Evolutionary conservation across 345 rosid species (phyloP).

Genomic region (Euphorbia tirucalli): DNA sequence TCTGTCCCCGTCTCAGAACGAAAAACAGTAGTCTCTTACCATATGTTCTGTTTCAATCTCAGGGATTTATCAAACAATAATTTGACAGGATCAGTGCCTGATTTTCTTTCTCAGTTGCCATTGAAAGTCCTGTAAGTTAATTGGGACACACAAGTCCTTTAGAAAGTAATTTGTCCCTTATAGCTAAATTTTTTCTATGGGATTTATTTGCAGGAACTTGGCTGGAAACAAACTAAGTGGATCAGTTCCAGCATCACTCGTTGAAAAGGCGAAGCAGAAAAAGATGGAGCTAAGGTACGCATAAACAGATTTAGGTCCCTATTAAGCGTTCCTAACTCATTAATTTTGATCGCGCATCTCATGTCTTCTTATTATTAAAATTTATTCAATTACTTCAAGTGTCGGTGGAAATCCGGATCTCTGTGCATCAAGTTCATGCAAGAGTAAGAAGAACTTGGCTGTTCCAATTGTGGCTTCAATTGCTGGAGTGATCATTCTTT

Average conservation of each 20-base stretch:
- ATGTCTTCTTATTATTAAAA: neutral
- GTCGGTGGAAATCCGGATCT: conserved; percentile 35
- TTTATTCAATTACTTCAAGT: neutral
- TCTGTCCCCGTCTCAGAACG: neutral
- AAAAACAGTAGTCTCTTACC: neutral
- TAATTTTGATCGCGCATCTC: neutral
- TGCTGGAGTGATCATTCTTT: conserved; percentile 22
- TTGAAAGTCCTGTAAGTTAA: conserved; percentile 39
- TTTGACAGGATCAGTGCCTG: conserved; percentile 45
- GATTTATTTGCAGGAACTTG: conserved; percentile 22
- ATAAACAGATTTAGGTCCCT: no score
- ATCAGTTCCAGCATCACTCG: neutral
- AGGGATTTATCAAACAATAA: conserved; percentile 37
- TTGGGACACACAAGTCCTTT: neutral
- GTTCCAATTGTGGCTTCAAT: conserved; percentile 30
- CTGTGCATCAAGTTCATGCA: conserved; percentile 23
- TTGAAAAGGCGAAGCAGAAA: neutral
- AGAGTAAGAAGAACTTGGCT: conserved; percentile 15
- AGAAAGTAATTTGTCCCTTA: neutral
- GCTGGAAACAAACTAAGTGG: conserved; percentile 27
- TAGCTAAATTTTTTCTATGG: neutral
- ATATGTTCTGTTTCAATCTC: neutral
- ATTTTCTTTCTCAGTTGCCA: conserved; percentile 37
- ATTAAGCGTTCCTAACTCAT: neutral
- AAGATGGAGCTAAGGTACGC: neutral